Conservation (phyloP, 768 basidiomycete genomes). For the Lyophyllum decastes region DNA sequence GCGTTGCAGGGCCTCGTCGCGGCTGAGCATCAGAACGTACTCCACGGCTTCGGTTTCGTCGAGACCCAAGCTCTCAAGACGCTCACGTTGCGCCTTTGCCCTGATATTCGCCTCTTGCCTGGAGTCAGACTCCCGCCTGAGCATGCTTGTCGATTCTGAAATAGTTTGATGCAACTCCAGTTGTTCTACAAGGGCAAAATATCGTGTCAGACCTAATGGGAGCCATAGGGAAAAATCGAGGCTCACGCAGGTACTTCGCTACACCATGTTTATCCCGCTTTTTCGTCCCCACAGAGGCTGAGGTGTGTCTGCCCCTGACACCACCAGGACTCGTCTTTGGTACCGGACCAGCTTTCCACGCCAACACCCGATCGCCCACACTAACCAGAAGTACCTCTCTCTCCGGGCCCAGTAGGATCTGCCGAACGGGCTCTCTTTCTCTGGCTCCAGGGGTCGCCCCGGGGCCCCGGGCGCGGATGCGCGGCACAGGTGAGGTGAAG, state of each 20-base stretch:
- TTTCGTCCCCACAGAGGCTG: conserved; percentile 31
- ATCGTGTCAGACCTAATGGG: conserved; percentile 8
- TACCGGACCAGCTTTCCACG: conserved; percentile 65
- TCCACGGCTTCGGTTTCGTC: conserved; percentile 76
- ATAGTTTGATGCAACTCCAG: conserved; percentile 65
- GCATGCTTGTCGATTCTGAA: conserved; percentile 52
- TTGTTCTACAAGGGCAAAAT: conserved; percentile 45
- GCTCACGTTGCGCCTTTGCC: conserved; percentile 57
- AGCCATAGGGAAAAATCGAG: not conserved
- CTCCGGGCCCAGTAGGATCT: conserved; percentile 57
- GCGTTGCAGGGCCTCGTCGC: conserved; percentile 59
- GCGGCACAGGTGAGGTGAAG: conserved; percentile 50
- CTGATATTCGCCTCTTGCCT: conserved; percentile 41
- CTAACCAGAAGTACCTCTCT: conserved; percentile 57
- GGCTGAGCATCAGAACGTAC: conserved; percentile 82
- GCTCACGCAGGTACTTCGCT: conserved; percentile 51
- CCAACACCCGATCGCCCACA: conserved; percentile 62
- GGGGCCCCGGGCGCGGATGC: conserved; percentile 21
- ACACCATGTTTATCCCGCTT: conserved; percentile 28
- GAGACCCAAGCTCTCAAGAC: conserved; percentile 65
- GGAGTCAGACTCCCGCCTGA: conserved; percentile 50
- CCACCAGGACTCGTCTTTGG: conserved; percentile 29
- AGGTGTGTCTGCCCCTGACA: conserved; percentile 32
- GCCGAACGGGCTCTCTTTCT: conserved; percentile 47
- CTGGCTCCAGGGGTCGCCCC: conserved; percentile 24